These are phyloP conservation scores for Thuidium tamariscinum DNA, from an alignment of 225 moss, liverwort and hornwort species.

Conservation along the genomic window DNA sequence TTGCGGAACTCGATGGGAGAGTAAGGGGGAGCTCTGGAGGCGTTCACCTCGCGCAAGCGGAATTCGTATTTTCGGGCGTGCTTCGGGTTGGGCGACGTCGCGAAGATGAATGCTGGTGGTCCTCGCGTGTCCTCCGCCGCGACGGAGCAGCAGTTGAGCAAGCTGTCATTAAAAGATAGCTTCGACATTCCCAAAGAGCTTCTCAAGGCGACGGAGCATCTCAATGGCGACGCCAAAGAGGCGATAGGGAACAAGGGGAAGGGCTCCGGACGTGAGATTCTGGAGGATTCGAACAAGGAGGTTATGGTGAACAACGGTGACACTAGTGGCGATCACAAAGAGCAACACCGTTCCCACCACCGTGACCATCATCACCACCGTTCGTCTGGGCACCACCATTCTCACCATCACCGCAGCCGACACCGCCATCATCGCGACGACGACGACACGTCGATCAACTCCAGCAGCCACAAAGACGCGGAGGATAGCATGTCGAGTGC, in stretches of 20 bases:
- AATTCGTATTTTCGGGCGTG: slow-evolving; percentile 8
- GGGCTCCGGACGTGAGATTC: not conserved
- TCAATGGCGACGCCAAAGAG: slow-evolving; percentile 11
- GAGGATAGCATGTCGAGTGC: slow-evolving; percentile 22
- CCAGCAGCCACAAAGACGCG: slow-evolving; percentile 10
- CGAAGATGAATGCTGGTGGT: slow-evolving; percentile 9
- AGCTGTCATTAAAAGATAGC: slow-evolving; percentile 14
- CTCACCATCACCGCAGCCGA: slow-evolving; percentile 3
- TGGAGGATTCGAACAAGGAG: slow-evolving; percentile 20
- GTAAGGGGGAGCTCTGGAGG: slow-evolving; percentile 8
- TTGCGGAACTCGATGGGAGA: not conserved
- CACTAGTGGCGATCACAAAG: not conserved
- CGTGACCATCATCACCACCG: slow-evolving; percentile 4
- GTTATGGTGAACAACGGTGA: not conserved
- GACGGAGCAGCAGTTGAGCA: slow-evolving; percentile 31
- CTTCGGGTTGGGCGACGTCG: slow-evolving; percentile 5
- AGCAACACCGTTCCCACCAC: not conserved
- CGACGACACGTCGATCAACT: slow-evolving; percentile 10
- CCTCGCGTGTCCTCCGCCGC: slow-evolving; percentile 11
- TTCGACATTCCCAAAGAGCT: slow-evolving; percentile 23
- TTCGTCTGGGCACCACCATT: not conserved
- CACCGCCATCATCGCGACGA: slow-evolving; percentile 11
- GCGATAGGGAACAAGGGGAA: not conserved
- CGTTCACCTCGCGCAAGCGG: slow-evolving; percentile 5
- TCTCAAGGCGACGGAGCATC: slow-evolving; percentile 9